A percentile compares a stretch with the other conserved stretches of the same genome.
phyloP scores from a whole-genome alignment of 192 early-diverging fungal genomes.

The Coemansia sp. region DNA sequence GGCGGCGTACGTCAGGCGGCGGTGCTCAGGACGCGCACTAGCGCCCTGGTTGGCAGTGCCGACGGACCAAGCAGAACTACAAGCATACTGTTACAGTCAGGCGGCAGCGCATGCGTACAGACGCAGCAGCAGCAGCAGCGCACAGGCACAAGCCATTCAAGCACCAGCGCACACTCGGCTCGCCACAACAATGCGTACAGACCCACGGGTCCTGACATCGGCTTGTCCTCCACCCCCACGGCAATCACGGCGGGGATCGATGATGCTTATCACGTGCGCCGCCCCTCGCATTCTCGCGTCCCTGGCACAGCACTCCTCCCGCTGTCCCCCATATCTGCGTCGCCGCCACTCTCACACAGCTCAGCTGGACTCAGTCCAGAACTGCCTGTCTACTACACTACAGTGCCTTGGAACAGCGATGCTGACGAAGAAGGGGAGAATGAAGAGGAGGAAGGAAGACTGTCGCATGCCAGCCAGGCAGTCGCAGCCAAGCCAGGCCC shows the following conservation, averaged over 20 bases:
- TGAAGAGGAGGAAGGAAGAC: neutral
- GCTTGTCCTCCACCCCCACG: neutral
- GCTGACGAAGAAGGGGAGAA: neutral
- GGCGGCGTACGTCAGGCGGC: conserved; percentile 19
- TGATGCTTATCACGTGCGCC: neutral
- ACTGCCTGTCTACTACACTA: neutral
- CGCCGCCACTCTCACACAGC: conserved; percentile 1
- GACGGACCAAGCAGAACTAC: neutral
- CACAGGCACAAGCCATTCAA: conserved; percentile 1
- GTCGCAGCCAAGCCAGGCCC: neutral
- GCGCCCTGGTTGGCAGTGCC: conserved; percentile 8
- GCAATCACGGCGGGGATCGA: neutral
- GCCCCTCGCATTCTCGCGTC: conserved; percentile 2
- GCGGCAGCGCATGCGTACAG: neutral
- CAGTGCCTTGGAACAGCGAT: neutral
- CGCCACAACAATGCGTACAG: neutral
- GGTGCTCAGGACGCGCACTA: conserved; percentile 10
- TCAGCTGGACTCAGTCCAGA: neutral
- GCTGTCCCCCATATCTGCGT: conserved; percentile 1
- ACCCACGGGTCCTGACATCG: conserved; percentile 1
- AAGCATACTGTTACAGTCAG: neutral
- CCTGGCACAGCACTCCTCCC: neutral
- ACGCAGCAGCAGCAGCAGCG: neutral
- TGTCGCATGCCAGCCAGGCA: neutral
- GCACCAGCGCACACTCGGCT: neutral